Percentiles rank a stretch among this genome's conserved stretches.
These are phyloP conservation scores for Ogataea nitratoaversa DNA, from an alignment of 805 yeast species.

Conservation along the genomic window DNA sequence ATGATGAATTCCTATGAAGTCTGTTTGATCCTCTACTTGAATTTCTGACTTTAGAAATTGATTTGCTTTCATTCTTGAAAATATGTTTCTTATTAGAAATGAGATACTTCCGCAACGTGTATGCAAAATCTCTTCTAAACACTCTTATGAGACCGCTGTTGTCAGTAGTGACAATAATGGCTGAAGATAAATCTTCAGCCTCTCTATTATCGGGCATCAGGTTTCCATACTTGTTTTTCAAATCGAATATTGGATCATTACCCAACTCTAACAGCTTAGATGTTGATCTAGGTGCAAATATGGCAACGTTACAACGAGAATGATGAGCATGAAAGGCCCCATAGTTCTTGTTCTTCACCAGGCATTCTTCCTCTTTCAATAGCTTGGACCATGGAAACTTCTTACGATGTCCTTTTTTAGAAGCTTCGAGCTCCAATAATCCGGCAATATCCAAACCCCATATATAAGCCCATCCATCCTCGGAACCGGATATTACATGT, in stretches of 20 bases:
- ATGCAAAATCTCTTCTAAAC: conserved; percentile 75
- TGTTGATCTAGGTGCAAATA: conserved; percentile 72
- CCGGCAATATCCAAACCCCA: conserved; percentile 50
- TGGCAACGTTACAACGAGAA: conserved; percentile 66
- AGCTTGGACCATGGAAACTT: conserved; percentile 33
- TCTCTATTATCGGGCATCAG: conserved; percentile 5
- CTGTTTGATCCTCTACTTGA: conserved; percentile 16
- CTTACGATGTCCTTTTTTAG: conserved; percentile 28
- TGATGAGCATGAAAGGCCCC: conserved; percentile 75
- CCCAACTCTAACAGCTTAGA: conserved; percentile 62
- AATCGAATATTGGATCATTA: conserved; percentile 75
- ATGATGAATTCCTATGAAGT: conserved; percentile 4
- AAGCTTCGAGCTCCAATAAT: conserved; percentile 2
- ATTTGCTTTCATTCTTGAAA: conserved; percentile 7
- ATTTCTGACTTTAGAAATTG: conserved; percentile 12
- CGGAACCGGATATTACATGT: conserved; percentile 74
- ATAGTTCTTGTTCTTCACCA: conserved; percentile 53
- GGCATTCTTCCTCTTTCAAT: conserved; percentile 33
- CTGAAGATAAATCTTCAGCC: conserved; percentile 23
- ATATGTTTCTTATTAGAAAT: conserved; percentile 11
- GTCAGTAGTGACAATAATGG: conserved; percentile 74
- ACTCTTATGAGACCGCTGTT: conserved; percentile 68
- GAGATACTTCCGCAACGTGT: conserved; percentile 34
- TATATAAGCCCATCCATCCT: conserved; percentile 80
- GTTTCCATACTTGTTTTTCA: conserved; percentile 27